Conservation (phyloP, 176 grass and related monocot species). For the Otatea glauca region DNA sequence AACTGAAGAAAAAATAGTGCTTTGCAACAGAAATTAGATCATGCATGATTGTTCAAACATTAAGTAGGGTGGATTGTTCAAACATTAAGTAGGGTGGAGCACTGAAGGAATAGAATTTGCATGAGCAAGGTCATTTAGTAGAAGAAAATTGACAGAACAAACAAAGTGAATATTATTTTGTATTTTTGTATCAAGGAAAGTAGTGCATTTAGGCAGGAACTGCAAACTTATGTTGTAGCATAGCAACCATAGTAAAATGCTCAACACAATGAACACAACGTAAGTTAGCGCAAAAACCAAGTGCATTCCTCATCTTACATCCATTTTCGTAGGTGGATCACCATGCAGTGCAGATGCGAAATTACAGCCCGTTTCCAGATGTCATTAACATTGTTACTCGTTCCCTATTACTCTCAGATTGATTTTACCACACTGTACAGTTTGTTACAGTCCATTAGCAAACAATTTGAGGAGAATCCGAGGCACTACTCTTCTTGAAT, state of each 20-base stretch:
- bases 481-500: background rate
- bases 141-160: background rate
- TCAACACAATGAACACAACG: background rate
- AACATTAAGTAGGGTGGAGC: background rate
- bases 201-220: background rate
- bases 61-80: background rate
- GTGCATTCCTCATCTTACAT: background rate
- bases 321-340: background rate
- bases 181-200: background rate
- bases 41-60: no score
- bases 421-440: background rate
- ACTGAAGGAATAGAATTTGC: slow-evolving; percentile 2
- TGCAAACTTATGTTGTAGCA: background rate
- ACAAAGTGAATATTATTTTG: no score
- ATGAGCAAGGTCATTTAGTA: background rate
- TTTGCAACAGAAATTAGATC: background rate
- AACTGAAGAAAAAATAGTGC: background rate
- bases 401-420: background rate
- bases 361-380: background rate
- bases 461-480: background rate
- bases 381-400: background rate
- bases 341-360: background rate
- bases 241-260: background rate
- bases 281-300: background rate
- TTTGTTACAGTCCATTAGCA: background rate